Percentiles rank a stretch among this genome's conserved stretches.
Evolutionary conservation across 257 asterid species (phyloP).

Genomic region (Handroanthus guayacan): DNA sequence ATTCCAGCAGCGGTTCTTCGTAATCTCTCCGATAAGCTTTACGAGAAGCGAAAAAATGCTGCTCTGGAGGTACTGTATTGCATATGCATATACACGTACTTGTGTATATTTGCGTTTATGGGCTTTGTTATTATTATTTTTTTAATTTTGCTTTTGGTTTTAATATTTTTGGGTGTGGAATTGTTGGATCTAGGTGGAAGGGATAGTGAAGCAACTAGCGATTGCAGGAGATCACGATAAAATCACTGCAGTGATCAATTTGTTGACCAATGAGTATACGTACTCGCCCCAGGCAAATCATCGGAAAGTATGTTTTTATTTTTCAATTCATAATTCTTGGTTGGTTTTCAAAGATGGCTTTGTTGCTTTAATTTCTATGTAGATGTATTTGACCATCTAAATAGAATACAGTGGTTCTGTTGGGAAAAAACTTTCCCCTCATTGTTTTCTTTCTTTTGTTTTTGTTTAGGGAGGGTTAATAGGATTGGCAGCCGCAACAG

Average conservation of each 20-base stretch:
- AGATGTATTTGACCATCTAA: conserved; percentile 21
- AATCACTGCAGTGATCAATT: conserved; percentile 77
- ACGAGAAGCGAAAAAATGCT: conserved; percentile 98
- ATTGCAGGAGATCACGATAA: conserved; percentile 81
- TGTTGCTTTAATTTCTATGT: conserved; percentile 8
- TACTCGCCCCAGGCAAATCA: conserved; percentile 92
- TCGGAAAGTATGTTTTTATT: conserved; percentile 64
- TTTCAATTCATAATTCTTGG: neutral
- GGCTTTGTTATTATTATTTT: neutral
- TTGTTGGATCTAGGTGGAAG: conserved; percentile 87
- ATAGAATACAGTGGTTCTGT: conserved; percentile 2
- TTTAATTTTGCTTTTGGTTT: conserved; percentile 1
- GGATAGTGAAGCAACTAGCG: conserved; percentile 87
- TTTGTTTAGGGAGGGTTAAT: conserved; percentile 88
- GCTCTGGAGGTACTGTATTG: conserved; percentile 80
- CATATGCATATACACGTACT: neutral
- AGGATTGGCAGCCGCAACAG: conserved; percentile 99
- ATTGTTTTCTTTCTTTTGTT: neutral
- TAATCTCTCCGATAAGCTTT: conserved; percentile 93
- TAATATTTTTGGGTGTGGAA: conserved; percentile 27
- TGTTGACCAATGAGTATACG: conserved; percentile 78
- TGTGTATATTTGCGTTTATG: conserved; percentile 16
- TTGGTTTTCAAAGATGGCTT: conserved; percentile 5
- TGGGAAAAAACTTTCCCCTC: conserved; percentile 22
- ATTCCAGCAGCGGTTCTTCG: conserved; percentile 93